Evolutionary conservation across 1,284 basidiomycete species (phyloP).

Genomic region (Melampsora americana): DNA sequence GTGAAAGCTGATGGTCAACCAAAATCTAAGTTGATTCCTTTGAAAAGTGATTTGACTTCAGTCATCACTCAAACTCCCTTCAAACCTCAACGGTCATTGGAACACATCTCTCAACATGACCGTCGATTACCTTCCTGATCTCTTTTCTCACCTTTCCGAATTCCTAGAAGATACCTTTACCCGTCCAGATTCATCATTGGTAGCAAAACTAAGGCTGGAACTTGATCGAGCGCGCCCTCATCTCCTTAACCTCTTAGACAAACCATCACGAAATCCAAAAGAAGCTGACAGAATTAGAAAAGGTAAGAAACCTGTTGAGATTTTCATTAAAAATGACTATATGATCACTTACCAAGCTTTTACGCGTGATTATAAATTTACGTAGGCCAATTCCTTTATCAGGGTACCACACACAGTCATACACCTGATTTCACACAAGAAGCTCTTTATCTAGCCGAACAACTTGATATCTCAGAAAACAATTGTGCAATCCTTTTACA

Average conservation of each 20-base stretch:
- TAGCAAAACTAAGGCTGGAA: conserved; percentile 28
- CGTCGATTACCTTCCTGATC: conserved; percentile 36
- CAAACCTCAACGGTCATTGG: not conserved
- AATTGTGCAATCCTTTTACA: conserved; percentile 43
- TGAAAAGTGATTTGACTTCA: no score
- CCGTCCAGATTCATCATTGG: conserved; percentile 31
- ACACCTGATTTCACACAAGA: conserved; percentile 42
- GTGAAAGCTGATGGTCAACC: no score
- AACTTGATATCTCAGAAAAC: conserved; percentile 43
- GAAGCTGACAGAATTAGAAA: conserved; percentile 40
- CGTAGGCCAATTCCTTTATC: conserved; percentile 40
- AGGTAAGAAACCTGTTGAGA: conserved; percentile 10
- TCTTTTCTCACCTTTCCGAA: conserved; percentile 24
- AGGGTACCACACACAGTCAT: conserved; percentile 29
- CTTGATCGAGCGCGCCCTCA: conserved; percentile 43
- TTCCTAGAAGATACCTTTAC: conserved; percentile 40
- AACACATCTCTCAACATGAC: conserved; percentile 12
- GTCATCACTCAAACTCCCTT: not conserved
- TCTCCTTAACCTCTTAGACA: conserved; percentile 31
- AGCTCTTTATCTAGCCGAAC: conserved; percentile 43
- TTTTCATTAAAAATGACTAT: not conserved
- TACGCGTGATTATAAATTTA: not conserved
- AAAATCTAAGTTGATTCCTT: no score
- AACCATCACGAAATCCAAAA: conserved; percentile 24
- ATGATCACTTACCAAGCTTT: not conserved